A percentile compares a stretch with the other conserved stretches of the same genome.
phyloP scores from a whole-genome alignment of 257 asterid genomes.

The Salvia rosmarinus region DNA sequence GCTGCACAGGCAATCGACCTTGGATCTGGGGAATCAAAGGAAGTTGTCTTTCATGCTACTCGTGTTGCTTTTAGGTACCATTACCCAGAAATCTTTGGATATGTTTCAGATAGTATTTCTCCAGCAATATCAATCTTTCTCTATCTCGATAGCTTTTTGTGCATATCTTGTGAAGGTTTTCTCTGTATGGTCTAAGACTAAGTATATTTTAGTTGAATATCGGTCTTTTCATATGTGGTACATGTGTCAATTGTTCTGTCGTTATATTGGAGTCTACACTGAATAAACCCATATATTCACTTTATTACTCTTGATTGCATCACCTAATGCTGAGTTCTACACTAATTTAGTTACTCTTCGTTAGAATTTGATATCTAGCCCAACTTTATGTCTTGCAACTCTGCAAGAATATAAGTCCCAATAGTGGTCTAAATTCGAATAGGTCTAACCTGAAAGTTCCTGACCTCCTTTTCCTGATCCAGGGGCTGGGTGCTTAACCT shows the following conservation, averaged over 20 bases:
- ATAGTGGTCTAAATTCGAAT: conserved; percentile 1
- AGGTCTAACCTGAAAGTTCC: background rate
- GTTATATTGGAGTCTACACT: background rate
- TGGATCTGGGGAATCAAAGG: conserved; percentile 92
- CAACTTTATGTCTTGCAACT: background rate
- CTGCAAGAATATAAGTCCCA: conserved; percentile 10
- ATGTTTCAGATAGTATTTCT: conserved; percentile 15
- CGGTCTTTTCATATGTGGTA: conserved; percentile 10
- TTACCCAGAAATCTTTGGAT: conserved; percentile 12
- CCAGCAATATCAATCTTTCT: conserved; percentile 31
- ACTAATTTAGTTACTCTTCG: conserved; percentile 15
- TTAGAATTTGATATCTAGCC: conserved; percentile 12
- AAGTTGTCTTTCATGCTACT: conserved; percentile 75
- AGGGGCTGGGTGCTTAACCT: conserved; percentile 18
- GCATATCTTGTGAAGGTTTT: conserved; percentile 12
- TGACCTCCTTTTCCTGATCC: background rate
- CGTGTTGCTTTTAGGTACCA: conserved; percentile 92
- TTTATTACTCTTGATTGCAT: conserved; percentile 11
- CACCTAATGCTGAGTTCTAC: background rate
- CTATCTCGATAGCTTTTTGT: conserved; percentile 28
- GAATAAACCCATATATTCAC: background rate
- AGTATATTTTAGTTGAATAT: background rate
- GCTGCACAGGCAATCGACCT: conserved; percentile 85
- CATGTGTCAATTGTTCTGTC: background rate
- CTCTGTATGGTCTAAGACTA: conserved; percentile 6